Percentiles rank a stretch among this genome's conserved stretches.
Conservation (phyloP, 179 eudicot species). For the Actinidia chinensis region DNA sequence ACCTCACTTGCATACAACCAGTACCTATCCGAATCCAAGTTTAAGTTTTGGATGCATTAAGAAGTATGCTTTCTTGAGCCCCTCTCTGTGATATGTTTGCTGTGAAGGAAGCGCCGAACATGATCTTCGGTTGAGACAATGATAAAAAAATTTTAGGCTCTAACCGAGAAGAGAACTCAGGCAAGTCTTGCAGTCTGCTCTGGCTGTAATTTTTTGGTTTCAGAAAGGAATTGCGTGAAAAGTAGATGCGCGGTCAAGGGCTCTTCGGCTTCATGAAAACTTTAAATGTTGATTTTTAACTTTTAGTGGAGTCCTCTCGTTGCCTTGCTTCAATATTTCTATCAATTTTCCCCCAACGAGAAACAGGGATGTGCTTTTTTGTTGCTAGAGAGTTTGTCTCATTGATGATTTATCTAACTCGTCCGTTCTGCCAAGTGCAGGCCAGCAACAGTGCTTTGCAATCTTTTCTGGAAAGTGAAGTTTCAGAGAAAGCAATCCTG, state of each 20-base stretch:
- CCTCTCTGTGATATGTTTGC: conserved; percentile 73
- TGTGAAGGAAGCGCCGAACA: conserved; percentile 96
- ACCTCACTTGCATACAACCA: conserved; percentile 81
- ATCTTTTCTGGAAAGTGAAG: conserved; percentile 70
- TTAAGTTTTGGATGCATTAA: conserved; percentile 87
- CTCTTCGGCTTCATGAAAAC: conserved; percentile 63
- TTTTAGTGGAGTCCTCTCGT: conserved; percentile 59
- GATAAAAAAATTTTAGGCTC: conserved; percentile 73
- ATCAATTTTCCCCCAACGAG: conserved; percentile 76
- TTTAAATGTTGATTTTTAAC: conserved; percentile 58
- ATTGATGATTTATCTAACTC: conserved; percentile 73
- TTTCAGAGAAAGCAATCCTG: conserved; percentile 65
- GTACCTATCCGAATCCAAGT: conserved; percentile 92
- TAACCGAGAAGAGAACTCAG: conserved; percentile 83
- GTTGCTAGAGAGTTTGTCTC: conserved; percentile 73
- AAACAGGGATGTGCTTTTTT: conserved; percentile 72
- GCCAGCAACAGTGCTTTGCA: conserved; percentile 83
- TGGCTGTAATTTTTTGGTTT: conserved; percentile 81
- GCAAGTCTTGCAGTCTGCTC: conserved; percentile 83
- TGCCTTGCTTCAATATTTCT: conserved; percentile 95
- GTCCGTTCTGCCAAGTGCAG: conserved; percentile 75
- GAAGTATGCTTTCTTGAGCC: conserved; percentile 81
- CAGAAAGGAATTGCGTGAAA: conserved; percentile 91
- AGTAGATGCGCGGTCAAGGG: conserved; percentile 70
- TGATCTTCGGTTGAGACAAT: conserved; percentile 94